Conservation (phyloP, 306 rosid genomes). For the Citrullus mucosospermus region DNA sequence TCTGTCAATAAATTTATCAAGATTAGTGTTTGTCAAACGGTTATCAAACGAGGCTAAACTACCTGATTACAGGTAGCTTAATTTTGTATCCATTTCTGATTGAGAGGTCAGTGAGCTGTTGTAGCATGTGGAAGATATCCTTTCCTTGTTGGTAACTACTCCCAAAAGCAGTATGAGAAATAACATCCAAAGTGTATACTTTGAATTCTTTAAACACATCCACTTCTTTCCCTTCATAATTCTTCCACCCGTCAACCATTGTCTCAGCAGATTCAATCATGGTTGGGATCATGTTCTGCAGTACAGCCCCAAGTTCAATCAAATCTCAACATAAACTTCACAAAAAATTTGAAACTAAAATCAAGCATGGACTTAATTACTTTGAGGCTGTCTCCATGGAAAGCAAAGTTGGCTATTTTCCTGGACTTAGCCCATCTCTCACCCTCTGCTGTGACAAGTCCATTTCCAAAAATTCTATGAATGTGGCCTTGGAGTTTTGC, state of each 20-base stretch:
- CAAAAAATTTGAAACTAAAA: no score
- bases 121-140: background rate
- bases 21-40: no score
- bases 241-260: background rate
- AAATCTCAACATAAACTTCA: no score
- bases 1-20: no score
- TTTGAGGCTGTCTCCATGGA: slow-evolving; percentile 29
- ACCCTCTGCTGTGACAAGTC: slow-evolving; percentile 11
- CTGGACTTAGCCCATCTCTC: slow-evolving; percentile 17
- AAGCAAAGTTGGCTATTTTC: slow-evolving; percentile 22
- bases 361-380: background rate
- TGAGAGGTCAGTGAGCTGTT: background rate
- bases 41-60: background rate
- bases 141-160: slow-evolving; percentile 2
- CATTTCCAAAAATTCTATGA: slow-evolving; percentile 20
- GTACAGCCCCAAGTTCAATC: background rate
- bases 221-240: background rate
- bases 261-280: background rate
- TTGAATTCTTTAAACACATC: background rate
- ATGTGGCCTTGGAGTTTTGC: background rate
- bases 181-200: background rate
- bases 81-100: background rate
- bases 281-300: background rate
- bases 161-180: slow-evolving; percentile 6
- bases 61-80: background rate